These are phyloP conservation scores for Mortierella sp. DNA, from an alignment of 371 early-diverging fungal species.

Conservation along the genomic window DNA sequence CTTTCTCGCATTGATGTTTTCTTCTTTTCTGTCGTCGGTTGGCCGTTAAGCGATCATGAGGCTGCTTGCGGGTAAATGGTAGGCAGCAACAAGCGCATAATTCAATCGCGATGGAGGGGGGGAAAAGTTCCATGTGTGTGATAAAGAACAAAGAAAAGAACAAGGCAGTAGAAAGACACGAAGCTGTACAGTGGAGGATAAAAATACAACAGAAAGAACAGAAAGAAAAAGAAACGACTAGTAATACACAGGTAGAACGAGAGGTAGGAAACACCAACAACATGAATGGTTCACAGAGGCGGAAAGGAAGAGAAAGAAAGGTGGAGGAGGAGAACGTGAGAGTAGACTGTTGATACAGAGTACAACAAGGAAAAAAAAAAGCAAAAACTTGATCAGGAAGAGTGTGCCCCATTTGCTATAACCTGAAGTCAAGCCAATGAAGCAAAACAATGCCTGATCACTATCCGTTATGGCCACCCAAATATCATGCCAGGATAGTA, in stretches of 20 bases:
- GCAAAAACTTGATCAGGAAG: slow-evolving; percentile 4
- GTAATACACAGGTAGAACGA: slow-evolving; percentile 24
- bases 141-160: not conserved
- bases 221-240: slow-evolving; percentile 12
- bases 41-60: not conserved
- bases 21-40: too few species aligned
- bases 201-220: slow-evolving; percentile 23
- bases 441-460: not conserved
- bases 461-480: slow-evolving; percentile 31
- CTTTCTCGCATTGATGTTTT: not conserved
- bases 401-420: not conserved
- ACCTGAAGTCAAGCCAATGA: not conserved
- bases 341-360: slow-evolving; percentile 16
- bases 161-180: not conserved
- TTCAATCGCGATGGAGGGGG: too few species aligned
- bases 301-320: not conserved
- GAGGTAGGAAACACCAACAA: slow-evolving; percentile 20
- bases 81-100: too few species aligned
- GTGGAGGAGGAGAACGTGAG: not conserved
- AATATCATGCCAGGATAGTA: slow-evolving; percentile 26
- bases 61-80: not conserved
- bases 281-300: slow-evolving; percentile 15
- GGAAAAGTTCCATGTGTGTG: not conserved
- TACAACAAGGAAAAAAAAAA: too few species aligned
- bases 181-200: slow-evolving; percentile 21